A percentile compares a stretch with the other conserved stretches of the same genome.
Evolutionary conservation across 306 rosid genomes (phyloP).

Genomic region (Casuarina equisetifolia): DNA sequence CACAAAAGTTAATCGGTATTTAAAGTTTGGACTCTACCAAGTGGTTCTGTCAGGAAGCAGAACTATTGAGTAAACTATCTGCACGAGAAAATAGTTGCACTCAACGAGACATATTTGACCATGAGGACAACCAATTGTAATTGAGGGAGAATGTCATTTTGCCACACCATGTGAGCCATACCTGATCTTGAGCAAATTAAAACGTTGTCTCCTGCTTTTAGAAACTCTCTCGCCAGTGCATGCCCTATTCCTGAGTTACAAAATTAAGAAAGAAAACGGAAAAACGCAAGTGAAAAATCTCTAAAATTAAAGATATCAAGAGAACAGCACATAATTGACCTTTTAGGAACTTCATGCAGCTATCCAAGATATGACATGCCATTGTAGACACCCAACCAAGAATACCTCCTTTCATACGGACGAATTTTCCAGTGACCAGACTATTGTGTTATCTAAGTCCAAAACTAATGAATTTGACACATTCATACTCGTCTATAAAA

Average conservation of each 20-base stretch:
- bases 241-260: conserved; percentile 76
- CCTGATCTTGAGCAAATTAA: conserved; percentile 84
- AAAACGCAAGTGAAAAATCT: conserved; percentile 5
- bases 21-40: not conserved
- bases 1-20: not conserved
- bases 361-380: not conserved
- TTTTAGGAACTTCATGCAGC: not conserved
- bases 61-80: not conserved
- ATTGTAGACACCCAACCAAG: not conserved
- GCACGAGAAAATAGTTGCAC: not conserved
- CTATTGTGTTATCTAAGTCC: not conserved
- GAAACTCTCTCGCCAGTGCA: conserved; percentile 80
- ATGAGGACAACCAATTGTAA: conserved; percentile 19
- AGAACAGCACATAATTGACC: not conserved
- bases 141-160: conserved; percentile 16
- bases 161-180: conserved; percentile 22
- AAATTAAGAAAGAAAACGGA: conserved; percentile 7
- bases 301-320: not conserved
- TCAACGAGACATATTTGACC: not conserved
- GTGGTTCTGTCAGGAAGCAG: not conserved
- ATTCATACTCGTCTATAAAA: not conserved
- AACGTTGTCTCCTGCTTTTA: conserved; percentile 82
- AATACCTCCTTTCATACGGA: not conserved
- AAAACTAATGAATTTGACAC: not conserved
- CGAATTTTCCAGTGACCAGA: not conserved